These are phyloP conservation scores for Leishmania arabica DNA, from an alignment of 208 protist species.

Conservation along the genomic window DNA sequence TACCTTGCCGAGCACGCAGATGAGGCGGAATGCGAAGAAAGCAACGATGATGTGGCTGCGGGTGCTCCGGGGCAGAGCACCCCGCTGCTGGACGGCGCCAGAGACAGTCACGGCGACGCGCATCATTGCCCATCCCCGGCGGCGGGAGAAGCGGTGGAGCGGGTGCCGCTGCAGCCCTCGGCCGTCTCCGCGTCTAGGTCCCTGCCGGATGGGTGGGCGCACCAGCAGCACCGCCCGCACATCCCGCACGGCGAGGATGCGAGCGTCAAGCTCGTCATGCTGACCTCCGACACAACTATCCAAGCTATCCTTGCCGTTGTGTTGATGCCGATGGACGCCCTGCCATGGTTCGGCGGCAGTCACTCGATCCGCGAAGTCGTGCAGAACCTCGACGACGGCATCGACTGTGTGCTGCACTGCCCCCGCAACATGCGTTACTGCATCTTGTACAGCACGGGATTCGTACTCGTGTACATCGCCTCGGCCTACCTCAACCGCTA, in stretches of 20 bases:
- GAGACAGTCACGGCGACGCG: background rate
- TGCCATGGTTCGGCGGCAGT: slow-evolving; percentile 61
- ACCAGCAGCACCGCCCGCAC: slow-evolving; percentile 1
- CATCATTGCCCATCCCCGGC: background rate
- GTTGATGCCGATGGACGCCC: slow-evolving; percentile 52
- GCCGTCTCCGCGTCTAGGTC: background rate
- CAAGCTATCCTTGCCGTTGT: slow-evolving; percentile 39
- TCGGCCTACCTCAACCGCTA: slow-evolving; percentile 66
- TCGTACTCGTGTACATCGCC: slow-evolving; percentile 51
- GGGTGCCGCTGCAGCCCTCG: background rate
- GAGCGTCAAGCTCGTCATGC: slow-evolving; percentile 65
- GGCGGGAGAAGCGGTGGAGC: background rate
- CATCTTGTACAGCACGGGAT: slow-evolving; percentile 49
- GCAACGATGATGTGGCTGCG: background rate
- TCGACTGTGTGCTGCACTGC: slow-evolving; percentile 50
- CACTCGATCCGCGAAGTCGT: slow-evolving; percentile 34
- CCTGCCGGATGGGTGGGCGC: background rate
- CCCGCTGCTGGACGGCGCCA: background rate
- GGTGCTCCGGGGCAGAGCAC: background rate
- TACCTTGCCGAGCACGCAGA: slow-evolving; percentile 15
- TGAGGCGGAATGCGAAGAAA: background rate
- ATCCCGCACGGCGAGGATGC: slow-evolving; percentile 36
- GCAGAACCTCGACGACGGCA: slow-evolving; percentile 37
- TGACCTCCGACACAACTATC: slow-evolving; percentile 43
- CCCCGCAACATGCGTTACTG: slow-evolving; percentile 60